Conservation (phyloP, 2,329 filamentous ascomycete species). For the Botrytis galanthina region DNA sequence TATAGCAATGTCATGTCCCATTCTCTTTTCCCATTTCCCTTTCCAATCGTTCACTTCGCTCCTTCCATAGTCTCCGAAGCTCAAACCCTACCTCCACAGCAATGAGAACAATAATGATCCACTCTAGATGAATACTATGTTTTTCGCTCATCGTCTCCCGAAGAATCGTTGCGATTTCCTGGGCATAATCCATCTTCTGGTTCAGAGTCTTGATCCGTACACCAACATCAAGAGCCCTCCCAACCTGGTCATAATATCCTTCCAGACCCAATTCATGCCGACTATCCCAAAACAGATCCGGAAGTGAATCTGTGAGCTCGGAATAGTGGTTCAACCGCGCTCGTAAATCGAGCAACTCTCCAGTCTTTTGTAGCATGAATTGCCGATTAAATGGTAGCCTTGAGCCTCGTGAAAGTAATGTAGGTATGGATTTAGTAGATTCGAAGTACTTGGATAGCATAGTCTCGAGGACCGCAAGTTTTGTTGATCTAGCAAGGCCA, state of each 20-base stretch:
- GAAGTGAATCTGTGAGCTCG: conserved; percentile 89
- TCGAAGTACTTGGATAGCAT: conserved; percentile 81
- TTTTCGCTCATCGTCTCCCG: conserved; percentile 87
- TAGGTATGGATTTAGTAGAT: conserved; percentile 78
- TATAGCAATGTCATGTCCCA: neutral
- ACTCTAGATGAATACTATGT: conserved; percentile 83
- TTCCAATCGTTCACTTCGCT: conserved; percentile 21
- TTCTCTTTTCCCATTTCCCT: conserved; percentile 3
- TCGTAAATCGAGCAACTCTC: conserved; percentile 82
- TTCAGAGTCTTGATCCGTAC: conserved; percentile 89
- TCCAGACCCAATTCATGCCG: conserved; percentile 85
- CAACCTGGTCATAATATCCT: conserved; percentile 92
- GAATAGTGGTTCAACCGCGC: conserved; percentile 96
- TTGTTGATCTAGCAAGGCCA: conserved; percentile 86
- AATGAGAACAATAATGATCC: conserved; percentile 94
- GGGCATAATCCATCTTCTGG: conserved; percentile 96
- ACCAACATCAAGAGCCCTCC: conserved; percentile 83
- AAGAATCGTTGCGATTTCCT: conserved; percentile 88
- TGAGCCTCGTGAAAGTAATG: conserved; percentile 67
- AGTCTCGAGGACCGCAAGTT: conserved; percentile 86
- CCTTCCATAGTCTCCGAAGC: conserved; percentile 54
- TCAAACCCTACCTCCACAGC: conserved; percentile 90
- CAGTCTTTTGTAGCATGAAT: conserved; percentile 90
- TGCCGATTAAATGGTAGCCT: conserved; percentile 63
- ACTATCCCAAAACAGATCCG: conserved; percentile 96